Evolutionary conservation across 345 rosid species (phyloP).

Genomic region (Melastoma malabathricum): DNA sequence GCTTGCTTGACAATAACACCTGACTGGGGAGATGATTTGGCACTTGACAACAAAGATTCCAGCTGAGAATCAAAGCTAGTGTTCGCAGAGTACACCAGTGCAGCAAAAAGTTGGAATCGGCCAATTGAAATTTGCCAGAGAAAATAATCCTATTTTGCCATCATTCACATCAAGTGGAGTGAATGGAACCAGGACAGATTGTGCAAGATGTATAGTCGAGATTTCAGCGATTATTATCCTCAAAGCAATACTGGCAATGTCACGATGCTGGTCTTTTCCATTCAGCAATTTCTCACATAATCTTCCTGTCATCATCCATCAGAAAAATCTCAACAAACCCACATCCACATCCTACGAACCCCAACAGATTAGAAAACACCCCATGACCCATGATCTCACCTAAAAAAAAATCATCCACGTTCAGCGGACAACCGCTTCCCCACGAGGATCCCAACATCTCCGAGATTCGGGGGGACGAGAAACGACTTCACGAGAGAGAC

Average conservation of each 20-base stretch:
- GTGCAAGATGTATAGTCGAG: constrained; percentile 50
- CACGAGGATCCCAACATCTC: too few species aligned
- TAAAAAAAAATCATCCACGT: too few species aligned
- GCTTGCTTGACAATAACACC: constrained; percentile 98
- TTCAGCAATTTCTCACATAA: constrained; percentile 69
- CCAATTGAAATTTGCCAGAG: too few species aligned
- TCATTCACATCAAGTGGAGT: constrained; percentile 23
- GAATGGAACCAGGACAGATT: constrained; percentile 51
- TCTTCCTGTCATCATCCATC: constrained; percentile 59
- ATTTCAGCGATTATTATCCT: constrained; percentile 77
- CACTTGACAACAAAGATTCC: constrained; percentile 88
- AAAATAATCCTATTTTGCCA: constrained; percentile 2
- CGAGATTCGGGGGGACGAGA: too few species aligned
- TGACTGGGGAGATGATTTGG: constrained; percentile 78
- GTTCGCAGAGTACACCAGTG: constrained; percentile 72
- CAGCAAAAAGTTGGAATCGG: constrained; percentile 36
- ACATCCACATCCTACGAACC: too few species aligned
- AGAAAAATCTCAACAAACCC: too few species aligned
- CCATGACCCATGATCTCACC: too few species aligned
- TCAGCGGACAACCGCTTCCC: too few species aligned
- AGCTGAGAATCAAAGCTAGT: constrained; percentile 78
- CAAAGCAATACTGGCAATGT: constrained; percentile 96
- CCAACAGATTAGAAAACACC: too few species aligned
- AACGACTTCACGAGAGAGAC: too few species aligned
- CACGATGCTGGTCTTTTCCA: constrained; percentile 95